A percentile compares a stretch with the other conserved stretches of the same genome.
Conservation (phyloP, 2,329 filamentous ascomycete species). For the Epichloe glyceriae region DNA sequence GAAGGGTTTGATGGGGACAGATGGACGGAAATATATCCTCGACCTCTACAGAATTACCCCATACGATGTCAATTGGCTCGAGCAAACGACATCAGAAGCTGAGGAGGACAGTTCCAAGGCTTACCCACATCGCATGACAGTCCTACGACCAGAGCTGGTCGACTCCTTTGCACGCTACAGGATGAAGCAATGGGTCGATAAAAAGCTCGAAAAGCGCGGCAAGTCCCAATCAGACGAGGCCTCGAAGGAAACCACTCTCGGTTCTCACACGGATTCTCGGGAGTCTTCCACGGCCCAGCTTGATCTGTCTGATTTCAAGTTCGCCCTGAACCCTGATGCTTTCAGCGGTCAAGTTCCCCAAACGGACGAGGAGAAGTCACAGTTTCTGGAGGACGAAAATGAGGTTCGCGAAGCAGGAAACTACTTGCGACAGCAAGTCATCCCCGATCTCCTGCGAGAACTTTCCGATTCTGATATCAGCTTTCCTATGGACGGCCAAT, state of each 20-base stretch:
- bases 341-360: constrained; percentile 88
- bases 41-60: constrained; percentile 93
- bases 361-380: constrained; percentile 76
- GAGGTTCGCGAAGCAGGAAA: constrained; percentile 76
- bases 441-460: constrained; percentile 78
- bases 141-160: constrained; percentile 78
- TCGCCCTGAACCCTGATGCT: constrained; percentile 86
- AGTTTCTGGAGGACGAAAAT: constrained; percentile 72
- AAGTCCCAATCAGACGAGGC: constrained; percentile 22
- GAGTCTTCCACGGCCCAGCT: constrained; percentile 43
- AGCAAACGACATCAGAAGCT: constrained; percentile 48
- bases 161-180: constrained; percentile 75
- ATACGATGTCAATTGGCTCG: constrained; percentile 80
- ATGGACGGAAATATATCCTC: constrained; percentile 93
- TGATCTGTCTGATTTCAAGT: constrained; percentile 76
- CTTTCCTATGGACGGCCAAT: constrained; percentile 97
- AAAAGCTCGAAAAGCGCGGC: constrained; percentile 54
- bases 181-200: constrained; percentile 78
- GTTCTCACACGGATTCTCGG: constrained; percentile 23
- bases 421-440: constrained; percentile 61
- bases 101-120: constrained; percentile 30
- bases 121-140: constrained; percentile 95
- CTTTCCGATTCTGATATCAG: constrained; percentile 86
- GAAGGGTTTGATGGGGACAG: constrained; percentile 92
- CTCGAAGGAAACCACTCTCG: constrained; percentile 22